Percentiles rank a stretch among this genome's conserved stretches.
These are phyloP conservation scores for Malassezia vespertilionis DNA, from an alignment of 1,284 basidiomycete species.

Conservation along the genomic window DNA sequence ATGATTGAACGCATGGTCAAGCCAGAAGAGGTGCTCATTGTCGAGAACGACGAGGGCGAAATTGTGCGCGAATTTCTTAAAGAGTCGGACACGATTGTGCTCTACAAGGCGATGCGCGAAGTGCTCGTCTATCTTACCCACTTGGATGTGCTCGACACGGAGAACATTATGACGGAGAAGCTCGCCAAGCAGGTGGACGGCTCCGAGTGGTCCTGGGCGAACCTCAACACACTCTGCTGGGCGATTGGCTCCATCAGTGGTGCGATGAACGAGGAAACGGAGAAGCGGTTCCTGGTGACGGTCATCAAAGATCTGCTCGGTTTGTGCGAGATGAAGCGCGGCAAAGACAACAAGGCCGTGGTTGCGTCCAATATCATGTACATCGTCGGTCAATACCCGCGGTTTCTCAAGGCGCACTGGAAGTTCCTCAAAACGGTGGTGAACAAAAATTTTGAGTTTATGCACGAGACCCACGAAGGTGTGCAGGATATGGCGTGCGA, in stretches of 20 bases:
- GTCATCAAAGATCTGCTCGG: slow-evolving; percentile 98
- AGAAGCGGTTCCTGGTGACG: slow-evolving; percentile 96
- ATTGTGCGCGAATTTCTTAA: slow-evolving; percentile 99
- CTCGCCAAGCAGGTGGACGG: slow-evolving; percentile 92
- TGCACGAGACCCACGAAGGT: slow-evolving; percentile 99
- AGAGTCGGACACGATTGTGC: slow-evolving; percentile 93
- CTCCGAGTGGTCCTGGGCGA: slow-evolving; percentile 98
- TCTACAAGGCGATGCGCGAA: slow-evolving; percentile 99
- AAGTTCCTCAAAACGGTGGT: slow-evolving; percentile 99
- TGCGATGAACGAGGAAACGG: slow-evolving; percentile 96
- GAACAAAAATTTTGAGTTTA: slow-evolving; percentile 99
- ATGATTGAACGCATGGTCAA: slow-evolving; percentile 99
- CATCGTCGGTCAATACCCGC: slow-evolving; percentile 97
- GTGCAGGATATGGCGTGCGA: slow-evolving; percentile 99
- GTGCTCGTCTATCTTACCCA: slow-evolving; percentile 87
- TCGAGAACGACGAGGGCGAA: slow-evolving; percentile 98
- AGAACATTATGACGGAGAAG: slow-evolving; percentile 80
- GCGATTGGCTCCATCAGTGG: slow-evolving; percentile 98
- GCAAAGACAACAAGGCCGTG: slow-evolving; percentile 99
- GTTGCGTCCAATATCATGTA: slow-evolving; percentile 99
- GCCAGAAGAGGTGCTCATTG: slow-evolving; percentile 87
- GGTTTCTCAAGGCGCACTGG: slow-evolving; percentile 99
- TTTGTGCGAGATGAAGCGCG: slow-evolving; percentile 93
- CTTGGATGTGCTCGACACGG: slow-evolving; percentile 88
- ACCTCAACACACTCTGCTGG: slow-evolving; percentile 98